Conservation (phyloP, 208 protist genomes). For the Angomonas desouzai region DNA sequence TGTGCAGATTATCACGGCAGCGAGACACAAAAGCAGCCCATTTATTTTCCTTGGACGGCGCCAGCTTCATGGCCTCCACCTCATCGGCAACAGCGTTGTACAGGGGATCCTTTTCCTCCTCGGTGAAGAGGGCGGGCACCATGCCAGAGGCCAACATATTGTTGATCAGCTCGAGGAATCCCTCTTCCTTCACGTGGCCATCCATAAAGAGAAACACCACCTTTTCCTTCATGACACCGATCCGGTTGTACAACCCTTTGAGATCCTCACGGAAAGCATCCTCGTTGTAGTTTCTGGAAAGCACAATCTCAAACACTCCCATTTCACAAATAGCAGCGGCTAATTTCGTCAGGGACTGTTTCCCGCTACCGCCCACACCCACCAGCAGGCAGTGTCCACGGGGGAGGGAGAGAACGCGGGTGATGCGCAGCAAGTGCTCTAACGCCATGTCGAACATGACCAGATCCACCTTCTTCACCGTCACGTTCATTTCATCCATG, state of each 20-base stretch:
- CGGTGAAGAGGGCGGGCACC: slow-evolving; percentile 97
- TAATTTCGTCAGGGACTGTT: slow-evolving; percentile 96
- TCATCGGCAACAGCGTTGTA: slow-evolving; percentile 92
- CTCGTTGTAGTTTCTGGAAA: slow-evolving; percentile 97
- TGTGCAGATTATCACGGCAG: slow-evolving; percentile 97
- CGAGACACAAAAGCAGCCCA: slow-evolving; percentile 97
- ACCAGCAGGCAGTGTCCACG: slow-evolving; percentile 97
- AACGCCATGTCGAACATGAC: slow-evolving; percentile 99
- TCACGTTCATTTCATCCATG: slow-evolving; percentile 94
- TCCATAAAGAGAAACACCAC: slow-evolving; percentile 99
- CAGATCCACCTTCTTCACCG: slow-evolving; percentile 92
- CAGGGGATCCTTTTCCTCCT: slow-evolving; percentile 97
- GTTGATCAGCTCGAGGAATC: slow-evolving; percentile 99
- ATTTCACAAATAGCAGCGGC: slow-evolving; percentile 93
- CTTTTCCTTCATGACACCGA: slow-evolving; percentile 89
- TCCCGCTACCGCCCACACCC: slow-evolving; percentile 97
- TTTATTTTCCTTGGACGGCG: slow-evolving; percentile 95
- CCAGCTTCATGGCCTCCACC: slow-evolving; percentile 72
- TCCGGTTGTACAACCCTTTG: slow-evolving; percentile 94
- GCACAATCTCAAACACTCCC: slow-evolving; percentile 96
- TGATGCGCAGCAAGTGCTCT: slow-evolving; percentile 96
- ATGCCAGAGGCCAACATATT: slow-evolving; percentile 98
- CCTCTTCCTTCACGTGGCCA: slow-evolving; percentile 96
- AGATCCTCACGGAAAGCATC: slow-evolving; percentile 97
- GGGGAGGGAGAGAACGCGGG: slow-evolving; percentile 94